These are phyloP conservation scores for Pichia cephalocereana DNA, from an alignment of 805 yeast species.

Conservation along the genomic window DNA sequence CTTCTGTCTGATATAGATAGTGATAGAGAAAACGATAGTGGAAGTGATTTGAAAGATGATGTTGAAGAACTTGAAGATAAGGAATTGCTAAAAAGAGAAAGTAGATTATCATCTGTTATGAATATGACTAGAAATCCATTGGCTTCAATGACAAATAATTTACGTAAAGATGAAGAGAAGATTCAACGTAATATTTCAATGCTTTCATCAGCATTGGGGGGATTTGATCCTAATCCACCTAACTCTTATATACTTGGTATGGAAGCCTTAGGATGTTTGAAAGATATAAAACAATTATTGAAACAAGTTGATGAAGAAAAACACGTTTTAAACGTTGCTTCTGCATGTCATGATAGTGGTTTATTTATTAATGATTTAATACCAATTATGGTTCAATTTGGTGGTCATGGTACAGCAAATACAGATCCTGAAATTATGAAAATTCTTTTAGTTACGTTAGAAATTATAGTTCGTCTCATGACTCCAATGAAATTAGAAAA, in stretches of 20 bases:
- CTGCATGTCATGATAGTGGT: conserved; percentile 76
- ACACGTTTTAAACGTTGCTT: conserved; percentile 69
- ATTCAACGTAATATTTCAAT: conserved; percentile 69
- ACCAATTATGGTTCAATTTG: conserved; percentile 55
- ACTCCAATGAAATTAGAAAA: conserved; percentile 67
- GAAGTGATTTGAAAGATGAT: background rate
- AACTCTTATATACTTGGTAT: conserved; percentile 66
- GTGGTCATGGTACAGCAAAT: conserved; percentile 1
- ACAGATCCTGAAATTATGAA: conserved; percentile 30
- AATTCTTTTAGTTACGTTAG: conserved; percentile 64
- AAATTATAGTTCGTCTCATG: conserved; percentile 72
- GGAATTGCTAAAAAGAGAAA: conserved; percentile 2
- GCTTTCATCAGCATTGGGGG: conserved; percentile 85
- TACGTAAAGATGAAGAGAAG: conserved; percentile 24
- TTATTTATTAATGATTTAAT: conserved; percentile 65
- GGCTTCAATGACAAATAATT: background rate
- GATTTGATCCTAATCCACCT: conserved; percentile 54
- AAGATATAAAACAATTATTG: conserved; percentile 85
- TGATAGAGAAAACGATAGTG: conserved; percentile 1
- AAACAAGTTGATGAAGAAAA: conserved; percentile 69
- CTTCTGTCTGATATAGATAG: conserved; percentile 3
- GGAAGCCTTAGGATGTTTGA: conserved; percentile 78
- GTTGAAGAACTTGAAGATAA: background rate
- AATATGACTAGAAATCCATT: conserved; percentile 4
- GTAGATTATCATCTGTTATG: conserved; percentile 1